A percentile compares a stretch with the other conserved stretches of the same genome.
Conservation (phyloP, 345 rosid genomes). For the Brassica napus region DNA sequence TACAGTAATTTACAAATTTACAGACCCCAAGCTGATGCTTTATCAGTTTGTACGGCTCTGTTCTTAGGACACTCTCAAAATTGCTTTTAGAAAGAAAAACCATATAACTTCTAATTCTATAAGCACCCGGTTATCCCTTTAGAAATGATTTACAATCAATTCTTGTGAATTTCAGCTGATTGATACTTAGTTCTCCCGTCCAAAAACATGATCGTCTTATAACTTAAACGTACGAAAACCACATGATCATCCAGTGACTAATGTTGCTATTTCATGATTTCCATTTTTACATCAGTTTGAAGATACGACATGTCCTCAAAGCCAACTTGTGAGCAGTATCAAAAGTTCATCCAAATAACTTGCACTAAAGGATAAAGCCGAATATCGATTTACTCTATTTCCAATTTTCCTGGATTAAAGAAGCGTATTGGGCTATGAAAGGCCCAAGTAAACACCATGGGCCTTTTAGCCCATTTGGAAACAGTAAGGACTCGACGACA, state of each 20-base stretch:
- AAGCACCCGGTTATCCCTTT: too few relatives aligned
- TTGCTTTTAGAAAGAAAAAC: too few relatives aligned
- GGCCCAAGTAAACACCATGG: background rate
- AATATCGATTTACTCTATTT: background rate
- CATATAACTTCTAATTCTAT: too few relatives aligned
- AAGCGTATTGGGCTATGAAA: constrained; percentile 9
- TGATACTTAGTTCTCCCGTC: background rate
- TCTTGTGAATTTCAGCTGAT: background rate
- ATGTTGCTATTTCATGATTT: background rate
- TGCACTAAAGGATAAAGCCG: background rate
- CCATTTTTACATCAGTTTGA: background rate
- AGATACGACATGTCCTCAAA: background rate
- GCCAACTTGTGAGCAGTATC: background rate
- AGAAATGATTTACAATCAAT: too few relatives aligned
- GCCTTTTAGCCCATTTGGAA: background rate
- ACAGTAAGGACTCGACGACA: background rate
- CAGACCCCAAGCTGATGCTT: too few relatives aligned
- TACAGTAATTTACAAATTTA: too few relatives aligned
- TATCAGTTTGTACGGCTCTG: too few relatives aligned
- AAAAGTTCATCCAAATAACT: background rate
- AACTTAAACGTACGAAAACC: background rate
- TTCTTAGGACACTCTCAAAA: too few relatives aligned
- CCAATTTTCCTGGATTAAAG: background rate
- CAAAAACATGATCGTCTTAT: background rate
- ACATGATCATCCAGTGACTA: background rate